Base-by-base conservation (phyloP, 148 eudicot species). In the Silene latifolia region DNA sequence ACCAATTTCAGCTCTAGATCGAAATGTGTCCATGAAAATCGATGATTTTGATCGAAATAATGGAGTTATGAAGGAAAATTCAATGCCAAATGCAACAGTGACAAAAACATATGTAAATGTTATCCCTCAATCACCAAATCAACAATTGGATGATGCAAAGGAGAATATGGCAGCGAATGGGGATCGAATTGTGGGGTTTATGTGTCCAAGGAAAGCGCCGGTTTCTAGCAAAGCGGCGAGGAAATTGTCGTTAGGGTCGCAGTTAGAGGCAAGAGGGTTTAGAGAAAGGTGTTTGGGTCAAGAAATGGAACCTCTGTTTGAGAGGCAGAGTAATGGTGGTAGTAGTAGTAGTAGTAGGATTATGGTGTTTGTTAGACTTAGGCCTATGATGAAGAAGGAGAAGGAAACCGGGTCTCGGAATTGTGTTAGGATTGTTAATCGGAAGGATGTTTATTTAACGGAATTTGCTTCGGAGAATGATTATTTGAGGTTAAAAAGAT, bases 301-400 rank as follows among this genome's bases (percentile, higher is more conserved):
- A 78, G 90, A 87, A 81, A 63, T 71, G 79, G 85, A 82, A 72
- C 77, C 75, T 23, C 70, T 80, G 67, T 73, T 72, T 68, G 83
- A 69, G 73, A 86, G 66, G 53, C 72, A 75, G 79, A 76, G 76
- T 47, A 76, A 21, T 25, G 53, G 4, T 20, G 73, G 3, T 27
- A 27, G 69, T 42, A 84, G 85, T 20, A 78, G 3, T 27, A 27
- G 69, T 42, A 84, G 85, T 72, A 81, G 91, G 72, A 89, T 93
- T 76, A 83, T 87, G 81, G 98, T 90, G 46, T 93, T 87, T 83
- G 96, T 93, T 83, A 88, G 98, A 83, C 86, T 90, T 51, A 89
- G 98, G 82, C 98, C 98, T 0, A 85, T 93, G 89, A 80, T 72
- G 85, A 93, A 83, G 79, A 93, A 79, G 76, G 98, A 93, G 77